phyloP scores from a whole-genome alignment of 2,329 filamentous ascomycete species.

The Ceratocystis lukuohia region DNA sequence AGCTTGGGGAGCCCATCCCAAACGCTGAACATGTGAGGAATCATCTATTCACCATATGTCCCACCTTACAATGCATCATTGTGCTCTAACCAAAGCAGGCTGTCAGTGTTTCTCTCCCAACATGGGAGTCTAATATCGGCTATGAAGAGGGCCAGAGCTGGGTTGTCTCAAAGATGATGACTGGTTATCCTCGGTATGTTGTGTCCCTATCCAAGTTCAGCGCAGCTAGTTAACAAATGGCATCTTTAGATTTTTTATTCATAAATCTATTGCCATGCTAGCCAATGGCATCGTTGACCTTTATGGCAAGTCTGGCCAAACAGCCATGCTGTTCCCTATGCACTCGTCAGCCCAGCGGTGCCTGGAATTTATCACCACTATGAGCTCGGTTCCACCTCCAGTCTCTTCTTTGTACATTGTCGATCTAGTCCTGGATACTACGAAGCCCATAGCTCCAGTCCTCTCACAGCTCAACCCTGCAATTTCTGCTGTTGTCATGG shows the following conservation, averaged over 20 bases:
- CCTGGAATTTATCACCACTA: conserved; percentile 51
- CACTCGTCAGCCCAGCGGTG: conserved; percentile 56
- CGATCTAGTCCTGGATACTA: conserved; percentile 49
- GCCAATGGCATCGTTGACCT: conserved; percentile 51
- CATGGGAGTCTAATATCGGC: conserved; percentile 78
- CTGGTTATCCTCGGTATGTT: conserved; percentile 70
- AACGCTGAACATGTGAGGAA: conserved; percentile 62
- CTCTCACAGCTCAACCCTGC: conserved; percentile 44
- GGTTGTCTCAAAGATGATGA: conserved; percentile 74
- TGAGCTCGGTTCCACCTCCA: conserved; percentile 35
- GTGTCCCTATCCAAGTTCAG: background rate
- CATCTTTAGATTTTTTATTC: conserved; percentile 66
- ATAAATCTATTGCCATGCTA: conserved; percentile 66
- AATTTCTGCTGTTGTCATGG: conserved; percentile 59
- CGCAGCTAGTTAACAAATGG: background rate
- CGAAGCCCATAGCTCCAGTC: conserved; percentile 37
- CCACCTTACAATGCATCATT: no score
- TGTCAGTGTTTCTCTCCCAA: conserved; percentile 88
- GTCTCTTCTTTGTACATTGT: conserved; percentile 36
- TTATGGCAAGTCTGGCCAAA: conserved; percentile 47
- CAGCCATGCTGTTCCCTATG: conserved; percentile 75
- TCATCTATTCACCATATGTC: background rate
- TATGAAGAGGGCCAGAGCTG: conserved; percentile 88
- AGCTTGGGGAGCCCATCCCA: conserved; percentile 59
- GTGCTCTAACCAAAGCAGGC: conserved; percentile 41